Conservation (phyloP, 2,329 filamentous ascomycete genomes). For the Lecanosticta acicola region DNA sequence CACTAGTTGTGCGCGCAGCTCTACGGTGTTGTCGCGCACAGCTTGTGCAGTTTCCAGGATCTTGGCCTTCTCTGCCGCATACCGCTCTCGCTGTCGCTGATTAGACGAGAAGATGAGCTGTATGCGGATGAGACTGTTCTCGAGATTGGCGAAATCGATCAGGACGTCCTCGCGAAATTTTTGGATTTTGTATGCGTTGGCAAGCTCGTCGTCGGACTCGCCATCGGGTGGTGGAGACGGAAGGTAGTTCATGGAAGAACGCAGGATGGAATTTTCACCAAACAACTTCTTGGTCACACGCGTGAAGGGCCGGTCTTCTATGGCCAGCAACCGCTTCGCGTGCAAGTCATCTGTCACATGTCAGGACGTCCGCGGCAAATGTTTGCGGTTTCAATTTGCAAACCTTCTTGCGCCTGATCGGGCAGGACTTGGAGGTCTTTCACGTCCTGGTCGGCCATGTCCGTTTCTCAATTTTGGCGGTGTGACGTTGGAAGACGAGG, state of each 20-base stretch:
- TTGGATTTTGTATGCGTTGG: slow-evolving; percentile 42
- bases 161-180: slow-evolving; percentile 74
- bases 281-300: slow-evolving; percentile 78
- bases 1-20: slow-evolving; percentile 68
- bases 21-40: slow-evolving; percentile 68
- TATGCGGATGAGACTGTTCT: slow-evolving; percentile 78
- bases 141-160: slow-evolving; percentile 83
- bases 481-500: no score
- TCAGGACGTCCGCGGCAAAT: neutral
- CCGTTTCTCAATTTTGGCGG: neutral
- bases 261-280: slow-evolving; percentile 59
- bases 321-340: slow-evolving; percentile 76
- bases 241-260: slow-evolving; percentile 46
- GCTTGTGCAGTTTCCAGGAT: slow-evolving; percentile 73
- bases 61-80: slow-evolving; percentile 70
- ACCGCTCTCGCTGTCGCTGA: slow-evolving; percentile 73
- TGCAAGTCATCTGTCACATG: slow-evolving; percentile 67
- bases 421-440: slow-evolving; percentile 14
- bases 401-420: slow-evolving; percentile 29
- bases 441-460: slow-evolving; percentile 12
- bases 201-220: slow-evolving; percentile 39
- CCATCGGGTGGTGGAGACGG: slow-evolving; percentile 60
- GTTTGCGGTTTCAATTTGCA: neutral
- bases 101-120: slow-evolving; percentile 84
- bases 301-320: slow-evolving; percentile 90